Evolutionary conservation across 176 grass and related monocot genomes (phyloP).

Genomic region (Bonia amplexicaulis): DNA sequence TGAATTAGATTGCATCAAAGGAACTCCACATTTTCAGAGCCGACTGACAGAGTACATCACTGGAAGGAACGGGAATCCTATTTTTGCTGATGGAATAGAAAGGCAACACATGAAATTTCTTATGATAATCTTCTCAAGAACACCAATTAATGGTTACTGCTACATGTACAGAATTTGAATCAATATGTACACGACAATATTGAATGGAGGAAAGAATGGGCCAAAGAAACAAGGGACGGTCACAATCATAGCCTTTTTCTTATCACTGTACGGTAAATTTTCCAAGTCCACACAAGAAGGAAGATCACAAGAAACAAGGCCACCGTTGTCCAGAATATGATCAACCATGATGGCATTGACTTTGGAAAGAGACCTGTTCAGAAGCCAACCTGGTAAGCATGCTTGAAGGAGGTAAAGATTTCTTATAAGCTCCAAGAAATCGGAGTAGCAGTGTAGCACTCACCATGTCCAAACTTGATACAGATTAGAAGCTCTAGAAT

Average conservation of each 20-base stretch:
- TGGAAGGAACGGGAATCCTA: neutral
- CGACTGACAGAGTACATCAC: neutral
- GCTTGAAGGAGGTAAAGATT: neutral
- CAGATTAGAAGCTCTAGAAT: conserved; percentile 95
- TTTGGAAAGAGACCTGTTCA: conserved; percentile 80
- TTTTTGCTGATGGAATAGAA: neutral
- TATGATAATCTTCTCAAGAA: conserved; percentile 13
- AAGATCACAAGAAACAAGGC: conserved; percentile 43
- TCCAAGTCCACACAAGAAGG: conserved; percentile 77
- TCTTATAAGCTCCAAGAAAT: neutral
- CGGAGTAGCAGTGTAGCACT: neutral
- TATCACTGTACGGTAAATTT: conserved; percentile 63
- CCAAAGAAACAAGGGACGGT: neutral
- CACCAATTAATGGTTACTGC: conserved; percentile 31
- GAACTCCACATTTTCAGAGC: neutral
- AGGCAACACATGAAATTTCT: conserved; percentile 4
- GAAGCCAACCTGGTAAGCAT: neutral
- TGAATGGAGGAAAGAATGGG: conserved; percentile 46
- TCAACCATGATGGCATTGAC: conserved; percentile 75
- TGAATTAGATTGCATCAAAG: neutral
- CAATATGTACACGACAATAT: conserved; percentile 70
- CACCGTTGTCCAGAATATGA: conserved; percentile 61
- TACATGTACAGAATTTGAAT: conserved; percentile 67
- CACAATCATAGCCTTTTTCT: conserved; percentile 65
- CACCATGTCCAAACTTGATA: conserved; percentile 91